A percentile compares a stretch with the other conserved stretches of the same genome.
Evolutionary conservation across 306 rosid genomes (phyloP).

Genomic region (Lablab purpureus): DNA sequence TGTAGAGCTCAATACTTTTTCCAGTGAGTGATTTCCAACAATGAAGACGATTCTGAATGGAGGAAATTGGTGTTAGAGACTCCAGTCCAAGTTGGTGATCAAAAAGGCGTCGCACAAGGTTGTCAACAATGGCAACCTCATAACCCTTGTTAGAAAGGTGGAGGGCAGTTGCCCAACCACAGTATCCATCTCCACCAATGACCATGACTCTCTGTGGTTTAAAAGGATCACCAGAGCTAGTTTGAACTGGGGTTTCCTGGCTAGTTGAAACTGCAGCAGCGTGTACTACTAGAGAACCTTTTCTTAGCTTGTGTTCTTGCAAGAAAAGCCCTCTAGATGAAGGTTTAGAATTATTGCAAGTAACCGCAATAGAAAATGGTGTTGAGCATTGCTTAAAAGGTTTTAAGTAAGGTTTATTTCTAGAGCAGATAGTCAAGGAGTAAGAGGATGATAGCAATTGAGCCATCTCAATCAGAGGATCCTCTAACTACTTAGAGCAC

Average conservation of each 20-base stretch:
- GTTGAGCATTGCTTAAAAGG: constrained; percentile 53
- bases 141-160: constrained; percentile 94
- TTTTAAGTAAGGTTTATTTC: constrained; percentile 58
- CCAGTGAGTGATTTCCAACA: constrained; percentile 93
- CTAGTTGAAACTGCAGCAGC: constrained; percentile 68
- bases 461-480: constrained; percentile 61
- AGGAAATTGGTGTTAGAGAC: constrained; percentile 87
- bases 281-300: constrained; percentile 44
- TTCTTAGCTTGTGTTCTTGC: constrained; percentile 53
- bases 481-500: constrained; percentile 26
- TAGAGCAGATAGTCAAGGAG: constrained; percentile 60
- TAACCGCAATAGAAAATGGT: constrained; percentile 51
- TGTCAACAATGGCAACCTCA: constrained; percentile 92
- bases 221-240: constrained; percentile 57
- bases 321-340: constrained; percentile 58
- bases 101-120: constrained; percentile 86
- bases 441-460: constrained; percentile 82
- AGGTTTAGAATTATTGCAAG: constrained; percentile 51
- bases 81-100: constrained; percentile 93
- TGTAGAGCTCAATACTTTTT: constrained; percentile 74
- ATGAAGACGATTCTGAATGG: constrained; percentile 81
- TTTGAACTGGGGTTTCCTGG: constrained; percentile 63
- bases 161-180: constrained; percentile 99
- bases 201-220: constrained; percentile 85
- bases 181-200: constrained; percentile 97